phyloP scores from a whole-genome alignment of 106 monocot genomes.

The Iris macrosiphon region DNA sequence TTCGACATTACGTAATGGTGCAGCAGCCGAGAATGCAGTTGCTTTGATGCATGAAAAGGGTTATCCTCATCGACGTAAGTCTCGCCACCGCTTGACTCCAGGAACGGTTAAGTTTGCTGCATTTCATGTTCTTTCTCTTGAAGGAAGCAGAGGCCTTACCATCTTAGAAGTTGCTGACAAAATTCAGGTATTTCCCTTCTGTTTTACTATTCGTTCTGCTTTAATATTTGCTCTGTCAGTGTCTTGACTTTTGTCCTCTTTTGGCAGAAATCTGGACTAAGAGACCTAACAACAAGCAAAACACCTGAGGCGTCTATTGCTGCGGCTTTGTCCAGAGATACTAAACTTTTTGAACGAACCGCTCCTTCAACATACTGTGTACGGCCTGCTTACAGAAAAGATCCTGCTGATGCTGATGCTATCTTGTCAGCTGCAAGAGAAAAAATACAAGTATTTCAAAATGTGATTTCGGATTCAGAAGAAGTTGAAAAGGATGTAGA shows the following conservation, averaged over 20 bases:
- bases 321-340: slow-evolving; percentile 88
- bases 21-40: slow-evolving; percentile 90
- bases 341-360: slow-evolving; percentile 93
- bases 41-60: slow-evolving; percentile 90
- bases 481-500: slow-evolving; percentile 79
- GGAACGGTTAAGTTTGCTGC: slow-evolving; percentile 99
- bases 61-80: slow-evolving; percentile 62
- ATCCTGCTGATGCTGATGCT: slow-evolving; percentile 82
- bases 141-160: slow-evolving; percentile 77
- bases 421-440: slow-evolving; percentile 79
- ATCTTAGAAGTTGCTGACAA: slow-evolving; percentile 96
- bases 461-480: slow-evolving; percentile 82
- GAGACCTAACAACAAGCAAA: slow-evolving; percentile 98
- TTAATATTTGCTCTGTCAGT: neutral
- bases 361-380: slow-evolving; percentile 99
- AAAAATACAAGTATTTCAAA: slow-evolving; percentile 81
- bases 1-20: slow-evolving; percentile 74
- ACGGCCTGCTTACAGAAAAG: slow-evolving; percentile 67
- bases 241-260: slow-evolving; percentile 2
- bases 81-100: slow-evolving; percentile 88
- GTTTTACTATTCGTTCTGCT: neutral
- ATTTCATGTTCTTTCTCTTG: slow-evolving; percentile 96
- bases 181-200: slow-evolving; percentile 67
- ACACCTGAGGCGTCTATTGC: slow-evolving; percentile 99
- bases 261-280: slow-evolving; percentile 84